These are phyloP conservation scores for Fusarium palustre DNA, from an alignment of 2,329 filamentous ascomycete genomes.

Conservation along the genomic window DNA sequence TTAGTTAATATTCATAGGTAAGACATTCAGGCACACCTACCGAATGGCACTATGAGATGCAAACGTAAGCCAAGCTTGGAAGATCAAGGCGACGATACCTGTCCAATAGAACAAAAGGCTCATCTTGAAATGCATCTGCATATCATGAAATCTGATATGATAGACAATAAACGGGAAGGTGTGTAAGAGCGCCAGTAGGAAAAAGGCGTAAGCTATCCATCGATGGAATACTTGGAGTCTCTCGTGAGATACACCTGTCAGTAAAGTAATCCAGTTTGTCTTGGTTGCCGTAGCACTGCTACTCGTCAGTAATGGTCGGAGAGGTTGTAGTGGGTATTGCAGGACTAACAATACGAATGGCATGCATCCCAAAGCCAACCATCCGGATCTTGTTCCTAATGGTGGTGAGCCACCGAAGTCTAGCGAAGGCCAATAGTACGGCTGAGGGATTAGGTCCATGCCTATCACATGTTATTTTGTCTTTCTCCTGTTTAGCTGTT, in stretches of 20 bases:
- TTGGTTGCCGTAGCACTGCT: not conserved
- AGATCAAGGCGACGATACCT: not conserved
- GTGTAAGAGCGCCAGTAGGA: not conserved
- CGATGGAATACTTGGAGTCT: not conserved
- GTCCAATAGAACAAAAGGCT: not conserved
- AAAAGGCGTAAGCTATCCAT: not conserved
- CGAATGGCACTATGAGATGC: not conserved
- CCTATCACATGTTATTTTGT: fast-evolving
- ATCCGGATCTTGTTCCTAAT: not conserved
- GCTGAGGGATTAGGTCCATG: not conserved
- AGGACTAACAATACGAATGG: not conserved
- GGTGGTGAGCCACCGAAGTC: not conserved
- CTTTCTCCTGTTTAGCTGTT: fast-evolving
- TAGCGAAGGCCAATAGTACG: not conserved
- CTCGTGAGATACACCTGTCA: not conserved
- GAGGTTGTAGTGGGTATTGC: not conserved
- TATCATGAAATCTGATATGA: not conserved
- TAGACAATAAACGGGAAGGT: not conserved
- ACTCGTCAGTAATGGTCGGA: not conserved
- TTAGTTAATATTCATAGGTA: fast-evolving
- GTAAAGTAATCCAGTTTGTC: not conserved
- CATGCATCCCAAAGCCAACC: not conserved
- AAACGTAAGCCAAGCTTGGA: not conserved
- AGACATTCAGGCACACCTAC: not conserved
- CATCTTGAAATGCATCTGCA: not conserved